Evolutionary conservation across 257 asterid species (phyloP), one percentile per base, ranked within the genome.

Genomic region (Primulina tabacum): DNA sequence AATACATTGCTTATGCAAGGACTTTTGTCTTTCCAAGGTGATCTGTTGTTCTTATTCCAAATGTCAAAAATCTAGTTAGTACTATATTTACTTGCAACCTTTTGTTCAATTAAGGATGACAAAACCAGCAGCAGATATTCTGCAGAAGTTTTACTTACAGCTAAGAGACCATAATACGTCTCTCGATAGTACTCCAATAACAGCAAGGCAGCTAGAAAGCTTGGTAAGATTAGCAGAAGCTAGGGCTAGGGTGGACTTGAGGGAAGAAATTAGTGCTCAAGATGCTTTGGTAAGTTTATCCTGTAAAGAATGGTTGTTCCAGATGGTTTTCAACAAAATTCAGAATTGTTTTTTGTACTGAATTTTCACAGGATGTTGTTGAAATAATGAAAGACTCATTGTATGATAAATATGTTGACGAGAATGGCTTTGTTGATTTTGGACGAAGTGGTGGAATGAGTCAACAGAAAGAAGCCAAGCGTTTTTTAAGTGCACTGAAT

Each of bases 361-460:
- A 64, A 65, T 20, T 59, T 71, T 64, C 72, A 66, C 90, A 92
- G 98, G 98, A 93, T 74, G 97, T 86, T 43, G 90, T 90, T 68
- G 98, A 90, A 84, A 90, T 93, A 79, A 90, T 90, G 98, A 93
- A 89, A 82, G 97, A 90, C 81, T 93, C 97, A 4, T 77, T 93
- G 78, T 90, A 93, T n/a, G 98, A 93, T 70, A 93, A 93, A 81
- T 93, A 85, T 55, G 96, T 89, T 52, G 96, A 93, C 58, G 98
- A 93, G 74, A 90, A 93, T 70, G 98, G 97, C 55, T 76, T 78
- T 72, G 96, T 93, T 70, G 98, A 90, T 89, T 93, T 90, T 77
- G 96, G 94, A 60, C 87, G 97, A 37, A 93, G 97, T 73, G 96
- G 98, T 76, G 97, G 98, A 69, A 93, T 93, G 97, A 93, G 97